phyloP scores from a whole-genome alignment of 176 grass and related monocot species.

The Zizania latifolia region DNA sequence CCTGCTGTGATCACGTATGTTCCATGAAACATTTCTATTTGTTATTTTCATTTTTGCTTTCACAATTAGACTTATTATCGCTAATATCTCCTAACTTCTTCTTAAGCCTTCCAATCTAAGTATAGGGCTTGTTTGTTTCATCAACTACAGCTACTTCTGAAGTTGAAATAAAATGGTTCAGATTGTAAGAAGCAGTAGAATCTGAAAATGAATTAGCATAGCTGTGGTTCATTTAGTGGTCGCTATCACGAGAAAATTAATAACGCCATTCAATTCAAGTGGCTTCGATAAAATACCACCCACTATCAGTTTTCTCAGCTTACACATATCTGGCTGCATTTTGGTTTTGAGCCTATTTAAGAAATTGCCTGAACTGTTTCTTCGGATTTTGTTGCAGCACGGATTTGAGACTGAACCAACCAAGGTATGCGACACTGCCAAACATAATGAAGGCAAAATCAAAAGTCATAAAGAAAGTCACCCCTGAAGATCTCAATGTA shows the following conservation, averaged over 20 bases:
- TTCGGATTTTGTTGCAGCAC: constrained; percentile 41
- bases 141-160: too few relatives aligned
- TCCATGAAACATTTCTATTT: not conserved
- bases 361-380: not conserved
- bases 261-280: too few relatives aligned
- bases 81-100: not conserved
- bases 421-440: constrained; percentile 83
- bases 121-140: too few relatives aligned
- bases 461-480: constrained; percentile 82
- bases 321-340: not conserved
- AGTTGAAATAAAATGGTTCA: too few relatives aligned
- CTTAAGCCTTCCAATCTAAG: not conserved
- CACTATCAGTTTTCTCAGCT: too few relatives aligned
- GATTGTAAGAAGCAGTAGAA: too few relatives aligned
- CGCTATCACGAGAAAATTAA: too few relatives aligned
- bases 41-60: not conserved
- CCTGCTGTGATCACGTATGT: constrained; percentile 93
- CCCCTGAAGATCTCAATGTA: constrained; percentile 62
- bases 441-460: constrained; percentile 99
- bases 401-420: constrained; percentile 89
- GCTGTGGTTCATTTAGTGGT: not conserved
- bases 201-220: too few relatives aligned
- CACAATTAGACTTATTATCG: not conserved
- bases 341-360: not conserved
- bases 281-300: too few relatives aligned